phyloP scores from a whole-genome alignment of 176 grass and related monocot species.

The Carex kokanica region DNA sequence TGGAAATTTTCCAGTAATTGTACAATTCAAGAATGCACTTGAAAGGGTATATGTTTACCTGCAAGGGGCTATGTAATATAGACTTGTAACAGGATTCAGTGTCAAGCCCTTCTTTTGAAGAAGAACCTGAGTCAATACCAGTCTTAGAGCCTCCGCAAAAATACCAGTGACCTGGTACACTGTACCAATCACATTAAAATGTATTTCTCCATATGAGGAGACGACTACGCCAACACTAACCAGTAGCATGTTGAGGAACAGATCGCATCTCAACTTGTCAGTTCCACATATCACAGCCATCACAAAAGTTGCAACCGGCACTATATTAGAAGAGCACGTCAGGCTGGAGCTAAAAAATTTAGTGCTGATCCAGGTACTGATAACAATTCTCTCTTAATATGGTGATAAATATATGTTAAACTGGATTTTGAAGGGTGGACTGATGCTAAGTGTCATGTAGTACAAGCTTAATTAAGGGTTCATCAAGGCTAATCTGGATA shows the following conservation, averaged over 20 bases:
- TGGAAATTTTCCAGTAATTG: slow-evolving; percentile 1
- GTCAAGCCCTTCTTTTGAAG: slow-evolving; percentile 99
- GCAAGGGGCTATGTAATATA: slow-evolving; percentile 99
- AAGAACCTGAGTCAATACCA: slow-evolving; percentile 96
- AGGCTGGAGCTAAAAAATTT: slow-evolving; percentile 23
- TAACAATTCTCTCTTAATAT: neutral
- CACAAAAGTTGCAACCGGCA: slow-evolving; percentile 97
- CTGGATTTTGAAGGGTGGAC: neutral
- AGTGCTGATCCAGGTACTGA: neutral
- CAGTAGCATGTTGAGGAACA: slow-evolving; percentile 95
- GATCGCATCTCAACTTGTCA: slow-evolving; percentile 89
- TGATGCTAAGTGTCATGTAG: neutral
- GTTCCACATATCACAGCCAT: slow-evolving; percentile 94
- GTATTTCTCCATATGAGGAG: slow-evolving; percentile 96
- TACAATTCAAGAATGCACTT: slow-evolving; percentile 26
- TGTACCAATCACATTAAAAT: slow-evolving; percentile 95
- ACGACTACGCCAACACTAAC: slow-evolving; percentile 97
- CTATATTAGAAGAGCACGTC: slow-evolving; percentile 45
- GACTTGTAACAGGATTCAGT: slow-evolving; percentile 92
- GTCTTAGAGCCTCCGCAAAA: slow-evolving; percentile 91
- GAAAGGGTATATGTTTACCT: slow-evolving; percentile 62
- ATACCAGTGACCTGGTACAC: slow-evolving; percentile 97
- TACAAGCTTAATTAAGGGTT: neutral
- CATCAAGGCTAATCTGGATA: neutral
- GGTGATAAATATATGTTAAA: neutral